Evolutionary conservation across 140 eudicot species (phyloP).

Genomic region (Bidens hawaiensis): DNA sequence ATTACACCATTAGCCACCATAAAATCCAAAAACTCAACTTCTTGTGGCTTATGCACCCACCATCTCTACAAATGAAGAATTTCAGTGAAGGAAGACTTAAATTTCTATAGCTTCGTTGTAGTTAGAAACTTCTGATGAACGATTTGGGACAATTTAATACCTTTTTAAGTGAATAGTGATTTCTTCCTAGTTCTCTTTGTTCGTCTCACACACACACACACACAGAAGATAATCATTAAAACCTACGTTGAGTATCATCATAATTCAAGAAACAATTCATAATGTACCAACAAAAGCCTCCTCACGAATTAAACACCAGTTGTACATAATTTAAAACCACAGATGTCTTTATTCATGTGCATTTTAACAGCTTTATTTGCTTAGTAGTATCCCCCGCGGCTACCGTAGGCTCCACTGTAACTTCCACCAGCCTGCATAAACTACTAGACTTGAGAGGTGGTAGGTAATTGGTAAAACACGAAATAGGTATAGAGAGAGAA

Average conservation of each 20-base stretch:
- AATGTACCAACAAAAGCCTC: neutral
- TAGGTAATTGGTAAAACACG: too few relatives aligned
- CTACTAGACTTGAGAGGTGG: neutral
- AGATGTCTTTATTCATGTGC: slow-evolving; percentile 13
- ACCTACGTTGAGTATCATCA: neutral
- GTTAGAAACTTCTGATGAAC: too few relatives aligned
- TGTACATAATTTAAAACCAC: neutral
- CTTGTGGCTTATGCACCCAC: too few relatives aligned
- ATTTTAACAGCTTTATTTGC: neutral
- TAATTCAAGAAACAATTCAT: neutral
- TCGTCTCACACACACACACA: too few relatives aligned
- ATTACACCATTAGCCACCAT: too few relatives aligned
- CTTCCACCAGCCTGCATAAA: slow-evolving; percentile 29
- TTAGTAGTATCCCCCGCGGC: slow-evolving; percentile 21
- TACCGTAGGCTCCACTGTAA: slow-evolving; percentile 19
- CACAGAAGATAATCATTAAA: neutral
- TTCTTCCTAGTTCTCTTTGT: too few relatives aligned
- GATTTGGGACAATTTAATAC: too few relatives aligned
- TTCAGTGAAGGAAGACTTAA: too few relatives aligned
- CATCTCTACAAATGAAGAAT: too few relatives aligned
- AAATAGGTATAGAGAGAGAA: slow-evolving; percentile 28
- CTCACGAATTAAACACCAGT: neutral
- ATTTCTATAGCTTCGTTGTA: too few relatives aligned
- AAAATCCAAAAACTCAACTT: too few relatives aligned
- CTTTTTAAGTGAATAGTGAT: too few relatives aligned